Evolutionary conservation across 1,284 basidiomycete species (phyloP).

Genomic region (Apiotrichum gamsii): DNA sequence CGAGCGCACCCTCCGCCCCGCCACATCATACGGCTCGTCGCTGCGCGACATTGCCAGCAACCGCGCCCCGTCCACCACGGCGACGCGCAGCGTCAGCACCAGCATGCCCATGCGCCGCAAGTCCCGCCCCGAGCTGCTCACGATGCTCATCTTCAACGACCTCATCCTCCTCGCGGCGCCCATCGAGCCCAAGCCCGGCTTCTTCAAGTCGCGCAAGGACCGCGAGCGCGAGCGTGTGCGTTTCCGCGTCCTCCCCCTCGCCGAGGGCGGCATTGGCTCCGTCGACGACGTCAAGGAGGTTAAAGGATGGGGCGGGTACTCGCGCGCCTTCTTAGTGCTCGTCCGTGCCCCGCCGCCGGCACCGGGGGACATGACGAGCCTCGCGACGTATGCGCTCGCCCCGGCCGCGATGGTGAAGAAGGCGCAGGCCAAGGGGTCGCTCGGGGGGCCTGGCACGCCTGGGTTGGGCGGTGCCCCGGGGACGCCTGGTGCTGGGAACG

Average conservation of each 20-base stretch:
- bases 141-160: constrained; percentile 63
- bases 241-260: constrained; percentile 21
- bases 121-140: constrained; percentile 46
- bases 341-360: not conserved
- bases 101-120: constrained; percentile 7
- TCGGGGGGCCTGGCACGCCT: no score
- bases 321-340: not conserved
- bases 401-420: no score
- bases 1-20: constrained; percentile 4
- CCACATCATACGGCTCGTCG: constrained; percentile 16
- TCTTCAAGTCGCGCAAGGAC: constrained; percentile 24
- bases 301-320: constrained; percentile 31
- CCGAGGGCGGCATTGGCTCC: constrained; percentile 37
- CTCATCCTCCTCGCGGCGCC: constrained; percentile 55
- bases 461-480: no score
- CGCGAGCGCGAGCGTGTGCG: constrained; percentile 12
- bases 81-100: not conserved
- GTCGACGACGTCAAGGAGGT: constrained; percentile 37
- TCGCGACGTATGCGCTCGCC: constrained; percentile 6
- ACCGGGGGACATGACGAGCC: not conserved
- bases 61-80: constrained; percentile 9
- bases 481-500: no score
- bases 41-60: constrained; percentile 11
- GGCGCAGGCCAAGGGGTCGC: no score
- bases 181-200: constrained; percentile 20